Conservation (phyloP, 2,329 filamentous ascomycete genomes). For the Chrysoporthe cubensis region DNA sequence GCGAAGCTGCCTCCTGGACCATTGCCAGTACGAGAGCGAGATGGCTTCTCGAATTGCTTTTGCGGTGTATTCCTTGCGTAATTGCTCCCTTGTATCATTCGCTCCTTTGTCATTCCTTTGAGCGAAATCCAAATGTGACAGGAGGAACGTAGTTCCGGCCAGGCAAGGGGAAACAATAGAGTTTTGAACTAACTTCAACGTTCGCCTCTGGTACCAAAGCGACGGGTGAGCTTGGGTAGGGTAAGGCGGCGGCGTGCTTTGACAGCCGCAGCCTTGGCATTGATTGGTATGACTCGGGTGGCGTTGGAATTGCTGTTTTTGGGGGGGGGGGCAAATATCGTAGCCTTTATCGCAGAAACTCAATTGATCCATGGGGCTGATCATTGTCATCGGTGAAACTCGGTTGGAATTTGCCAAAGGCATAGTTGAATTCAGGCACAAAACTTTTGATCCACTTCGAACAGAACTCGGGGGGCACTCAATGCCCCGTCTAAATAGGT, state of each 20-base stretch:
- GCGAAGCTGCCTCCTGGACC: neutral
- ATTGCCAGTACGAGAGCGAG: neutral
- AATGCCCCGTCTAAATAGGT: neutral
- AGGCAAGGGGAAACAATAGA: neutral
- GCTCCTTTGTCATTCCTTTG: neutral
- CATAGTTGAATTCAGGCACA: neutral
- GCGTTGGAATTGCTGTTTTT: neutral
- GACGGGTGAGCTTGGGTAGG: neutral
- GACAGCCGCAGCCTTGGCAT: slow-evolving; percentile 4
- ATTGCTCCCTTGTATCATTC: neutral
- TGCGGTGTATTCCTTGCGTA: neutral
- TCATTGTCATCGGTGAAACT: neutral
- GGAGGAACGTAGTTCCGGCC: neutral
- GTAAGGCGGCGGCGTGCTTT: neutral
- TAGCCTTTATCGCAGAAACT: neutral
- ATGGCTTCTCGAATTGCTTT: neutral
- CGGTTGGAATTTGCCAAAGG: neutral
- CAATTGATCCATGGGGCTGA: neutral
- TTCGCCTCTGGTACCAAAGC: neutral
- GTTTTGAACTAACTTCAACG: neutral
- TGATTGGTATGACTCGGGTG: neutral
- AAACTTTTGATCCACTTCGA: slow-evolving; percentile 9
- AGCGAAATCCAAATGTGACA: neutral
- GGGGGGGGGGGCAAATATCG: neutral
- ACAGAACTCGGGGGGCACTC: slow-evolving; percentile 6